Evolutionary conservation across 108 stramenopile species (phyloP).

Genomic region (Discostella pseudostelligera): DNA sequence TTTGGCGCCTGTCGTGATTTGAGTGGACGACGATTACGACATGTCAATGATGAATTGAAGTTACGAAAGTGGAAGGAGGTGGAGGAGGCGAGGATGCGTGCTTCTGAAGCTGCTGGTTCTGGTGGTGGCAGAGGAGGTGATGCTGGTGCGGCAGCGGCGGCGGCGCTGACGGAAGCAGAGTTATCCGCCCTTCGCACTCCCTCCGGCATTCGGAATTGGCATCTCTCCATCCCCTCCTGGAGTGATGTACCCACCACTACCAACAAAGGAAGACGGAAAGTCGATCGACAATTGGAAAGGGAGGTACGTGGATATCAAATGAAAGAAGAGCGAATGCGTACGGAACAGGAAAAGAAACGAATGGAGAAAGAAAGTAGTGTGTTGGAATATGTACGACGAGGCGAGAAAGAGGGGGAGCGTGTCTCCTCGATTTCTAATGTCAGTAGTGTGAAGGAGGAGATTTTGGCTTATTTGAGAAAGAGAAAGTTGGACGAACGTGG

Average conservation of each 20-base stretch:
- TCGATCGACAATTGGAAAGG: conserved; percentile 62
- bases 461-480: conserved; percentile 55
- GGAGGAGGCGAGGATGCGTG: conserved; percentile 40
- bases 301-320: conserved; percentile 43
- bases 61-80: conserved; percentile 82
- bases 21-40: conserved; percentile 93
- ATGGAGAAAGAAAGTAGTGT: conserved; percentile 55
- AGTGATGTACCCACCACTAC: conserved; percentile 60
- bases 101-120: too few relatives aligned
- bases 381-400: conserved; percentile 58
- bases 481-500: conserved; percentile 28
- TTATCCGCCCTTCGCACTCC: conserved; percentile 68
- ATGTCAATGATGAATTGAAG: conserved; percentile 97
- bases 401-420: conserved; percentile 38
- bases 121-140: conserved; percentile 17
- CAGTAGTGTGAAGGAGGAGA: conserved; percentile 48
- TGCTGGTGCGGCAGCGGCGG: conserved; percentile 10
- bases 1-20: conserved; percentile 99
- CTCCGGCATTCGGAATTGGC: conserved; percentile 91
- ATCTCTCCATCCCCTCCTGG: conserved; percentile 90
- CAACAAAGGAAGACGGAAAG: conserved; percentile 62
- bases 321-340: conserved; percentile 46
- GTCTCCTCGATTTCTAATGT: conserved; percentile 8
- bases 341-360: conserved; percentile 48
- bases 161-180: conserved; percentile 31